These are phyloP conservation scores for Musa schizocarpa DNA, from an alignment of 176 grass and related monocot genomes.

Conservation along the genomic window DNA sequence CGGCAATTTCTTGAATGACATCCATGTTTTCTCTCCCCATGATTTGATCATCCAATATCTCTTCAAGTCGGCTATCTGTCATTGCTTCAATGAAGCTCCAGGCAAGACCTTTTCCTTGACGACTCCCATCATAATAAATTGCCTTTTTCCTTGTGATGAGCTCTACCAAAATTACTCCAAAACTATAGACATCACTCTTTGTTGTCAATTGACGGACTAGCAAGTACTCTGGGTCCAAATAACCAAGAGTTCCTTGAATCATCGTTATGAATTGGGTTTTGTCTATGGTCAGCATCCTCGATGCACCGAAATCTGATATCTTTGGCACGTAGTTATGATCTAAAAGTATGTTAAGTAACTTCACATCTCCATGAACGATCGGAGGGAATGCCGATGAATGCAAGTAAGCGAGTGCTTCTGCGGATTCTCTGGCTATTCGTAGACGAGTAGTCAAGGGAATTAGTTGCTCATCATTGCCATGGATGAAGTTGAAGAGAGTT, in stretches of 20 bases:
- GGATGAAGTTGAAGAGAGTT: constrained; percentile 50
- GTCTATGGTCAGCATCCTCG: constrained; percentile 38
- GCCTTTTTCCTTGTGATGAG: constrained; percentile 58
- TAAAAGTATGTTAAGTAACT: constrained; percentile 52
- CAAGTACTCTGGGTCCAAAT: constrained; percentile 57
- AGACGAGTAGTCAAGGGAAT: constrained; percentile 16
- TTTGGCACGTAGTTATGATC: constrained; percentile 37
- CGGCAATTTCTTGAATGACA: constrained; percentile 28
- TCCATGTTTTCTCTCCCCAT: constrained; percentile 25
- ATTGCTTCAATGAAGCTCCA: constrained; percentile 35
- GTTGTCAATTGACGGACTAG: constrained; percentile 39
- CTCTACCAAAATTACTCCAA: constrained; percentile 52
- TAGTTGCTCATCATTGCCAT: constrained; percentile 18
- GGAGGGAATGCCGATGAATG: constrained; percentile 36
- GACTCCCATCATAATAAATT: constrained; percentile 30
- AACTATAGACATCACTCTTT: constrained; percentile 67
- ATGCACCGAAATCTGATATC: constrained; percentile 54
- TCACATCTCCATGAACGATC: constrained; percentile 63
- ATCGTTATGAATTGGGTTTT: constrained; percentile 42
- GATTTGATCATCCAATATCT: constrained; percentile 43
- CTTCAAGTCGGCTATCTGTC: constrained; percentile 18
- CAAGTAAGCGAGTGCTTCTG: constrained; percentile 44
- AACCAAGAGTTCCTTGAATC: constrained; percentile 59
- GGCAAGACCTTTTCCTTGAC: constrained; percentile 40
- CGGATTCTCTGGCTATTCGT: constrained; percentile 35